Evolutionary conservation across 345 rosid species (phyloP), one percentile per base, ranked within the genome.

Genomic region (Raphanus raphanistrum): DNA sequence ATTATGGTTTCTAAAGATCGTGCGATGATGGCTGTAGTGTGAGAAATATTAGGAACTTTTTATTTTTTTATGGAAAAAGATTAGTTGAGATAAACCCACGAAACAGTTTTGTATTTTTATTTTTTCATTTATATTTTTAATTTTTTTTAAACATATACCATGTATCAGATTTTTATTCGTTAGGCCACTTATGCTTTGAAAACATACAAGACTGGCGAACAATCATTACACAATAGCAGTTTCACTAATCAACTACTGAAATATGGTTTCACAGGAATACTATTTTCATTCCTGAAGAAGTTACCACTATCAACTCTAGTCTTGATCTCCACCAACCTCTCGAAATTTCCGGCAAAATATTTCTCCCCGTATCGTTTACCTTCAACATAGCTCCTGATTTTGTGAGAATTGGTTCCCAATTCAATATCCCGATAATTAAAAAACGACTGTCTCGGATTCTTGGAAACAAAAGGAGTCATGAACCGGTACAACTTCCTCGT

Each of bases 401-500:
- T 6, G 10, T 80, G 82, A 2, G 87, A 84, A 64, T 80, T 80
- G 10, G 75, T 70, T 0, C 82, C 84, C 10, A 76, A 70, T 36
- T 90, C 94, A 13, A 90, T 76, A 82, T 90, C 92, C 6, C 90
- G 80, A 8, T 90, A 85, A 2, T 68, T 79, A 8, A 74, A 71
- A 67, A 27, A 88, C 8, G 92, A 75, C 2, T 79, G 77, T 68
- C 91, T 86, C 3, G 97, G 94, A 31, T 87, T 83, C 79, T 85
- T 85, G 0, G 94, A 80, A 59, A 89, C 94, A 43, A 77, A 88
- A 0, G 86, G 86, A 16, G 89, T 76, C 88, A 77, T 88, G 70
- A 11, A 86, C 9, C 52, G 66, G 79, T 88, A 79, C 1, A 88
- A 77, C 43, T 52, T 31, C 60, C 92, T 86, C 0, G 74, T 62